Evolutionary conservation across 345 rosid species (phyloP).

Genomic region (Lagerstroemia speciosa): DNA sequence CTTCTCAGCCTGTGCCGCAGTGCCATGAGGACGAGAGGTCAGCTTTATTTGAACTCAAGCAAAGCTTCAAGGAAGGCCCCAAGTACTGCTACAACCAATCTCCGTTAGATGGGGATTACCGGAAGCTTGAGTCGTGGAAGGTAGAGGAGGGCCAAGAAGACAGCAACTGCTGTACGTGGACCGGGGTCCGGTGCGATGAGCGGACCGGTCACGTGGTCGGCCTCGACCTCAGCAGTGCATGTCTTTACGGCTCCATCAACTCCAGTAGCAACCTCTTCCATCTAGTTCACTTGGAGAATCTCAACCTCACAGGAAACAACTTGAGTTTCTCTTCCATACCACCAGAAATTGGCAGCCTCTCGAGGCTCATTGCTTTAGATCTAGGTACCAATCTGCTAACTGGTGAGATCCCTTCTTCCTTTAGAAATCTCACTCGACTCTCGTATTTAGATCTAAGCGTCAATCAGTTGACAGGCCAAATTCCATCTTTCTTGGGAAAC

Average conservation of each 20-base stretch:
- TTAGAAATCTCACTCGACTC: neutral
- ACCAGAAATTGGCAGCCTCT: neutral
- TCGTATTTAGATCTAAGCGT: constrained; percentile 12
- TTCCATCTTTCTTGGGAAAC: too few relatives aligned
- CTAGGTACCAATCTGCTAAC: constrained; percentile 6
- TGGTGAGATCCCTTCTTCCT: constrained; percentile 5
- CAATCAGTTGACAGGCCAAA: constrained; percentile 11
- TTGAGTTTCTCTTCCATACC: neutral
- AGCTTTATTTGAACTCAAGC: neutral
- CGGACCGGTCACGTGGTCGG: neutral
- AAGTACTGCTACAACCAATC: neutral
- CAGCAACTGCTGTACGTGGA: neutral
- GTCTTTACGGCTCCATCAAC: constrained; percentile 10
- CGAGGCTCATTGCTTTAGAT: neutral
- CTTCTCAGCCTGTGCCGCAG: too few relatives aligned
- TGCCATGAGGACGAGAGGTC: too few relatives aligned
- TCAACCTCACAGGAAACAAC: neutral
- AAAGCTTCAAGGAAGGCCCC: neutral
- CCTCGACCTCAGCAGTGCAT: neutral
- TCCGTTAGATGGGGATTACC: neutral
- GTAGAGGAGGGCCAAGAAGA: neutral
- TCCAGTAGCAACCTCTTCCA: constrained; percentile 5
- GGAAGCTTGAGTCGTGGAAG: neutral
- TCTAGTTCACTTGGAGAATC: too few relatives aligned
- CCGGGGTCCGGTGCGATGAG: neutral